Base-by-base conservation (phyloP, 345 rosid genomes). In the Conringia planisiliqua region DNA sequence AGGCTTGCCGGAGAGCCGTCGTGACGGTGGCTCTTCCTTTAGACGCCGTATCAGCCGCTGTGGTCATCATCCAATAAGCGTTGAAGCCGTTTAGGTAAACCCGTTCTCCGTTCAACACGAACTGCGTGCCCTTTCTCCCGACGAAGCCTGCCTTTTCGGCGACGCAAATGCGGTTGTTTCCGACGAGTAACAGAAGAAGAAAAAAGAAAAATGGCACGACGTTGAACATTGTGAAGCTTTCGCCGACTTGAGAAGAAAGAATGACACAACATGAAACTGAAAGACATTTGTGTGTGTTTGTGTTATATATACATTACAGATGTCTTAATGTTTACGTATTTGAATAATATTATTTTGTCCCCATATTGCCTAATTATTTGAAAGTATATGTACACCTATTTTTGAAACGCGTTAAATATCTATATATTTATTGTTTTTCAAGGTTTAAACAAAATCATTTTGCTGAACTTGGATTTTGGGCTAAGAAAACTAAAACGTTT, bases 1-100 rank as follows among this genome's bases (percentile, higher is more conserved):
- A 75, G 30, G 95, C 95, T 77, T 86, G 85, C 32, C 68, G 82
- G 52, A 89, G 75, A 0, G 84, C 78, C 38, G 73, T 67, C 3
- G 87, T 70, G 57, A 93, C 92, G 55, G 90, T 86, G 48, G n/a
- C 64, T 60, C 80, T 85, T 44, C 80, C 80, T 44, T 13, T 59
- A 1, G 85, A 72, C 46, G 87, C 86, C 9, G 73, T 82, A 66
- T 89, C 90, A 20, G 89, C 74, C 4, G 91, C 91, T 44, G 71
- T 52, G 62, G 75, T 71, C 96, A 90, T 79, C 87, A 90, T 75
- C 97, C 96, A 93, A 52, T 90, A 93, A 13, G 92, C 90, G 68
- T 93, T 87, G 81, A 93, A 93, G 9, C 98, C 98, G 48, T 93
- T 90, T 57, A 85, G 55, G 78, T 83, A 89, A 11, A 86, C 6